These are phyloP conservation scores for Backusella westeae DNA, from an alignment of 192 early-diverging fungal genomes.

Conservation along the genomic window DNA sequence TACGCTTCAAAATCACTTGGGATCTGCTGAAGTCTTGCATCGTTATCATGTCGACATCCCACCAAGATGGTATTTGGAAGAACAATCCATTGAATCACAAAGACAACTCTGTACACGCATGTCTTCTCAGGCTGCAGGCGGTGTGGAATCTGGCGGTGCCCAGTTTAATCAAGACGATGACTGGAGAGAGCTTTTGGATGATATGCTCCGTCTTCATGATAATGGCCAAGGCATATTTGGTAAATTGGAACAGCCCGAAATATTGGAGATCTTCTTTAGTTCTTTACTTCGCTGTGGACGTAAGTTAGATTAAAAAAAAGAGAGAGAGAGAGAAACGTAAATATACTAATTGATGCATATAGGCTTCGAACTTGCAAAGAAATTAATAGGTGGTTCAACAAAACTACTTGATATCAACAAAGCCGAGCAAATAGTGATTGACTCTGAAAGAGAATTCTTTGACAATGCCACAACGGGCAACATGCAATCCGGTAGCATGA, in stretches of 20 bases:
- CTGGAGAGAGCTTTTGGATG: constrained; percentile 61
- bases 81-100: constrained; percentile 49
- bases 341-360: background rate
- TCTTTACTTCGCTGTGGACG: constrained; percentile 60
- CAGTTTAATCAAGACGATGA: constrained; percentile 62
- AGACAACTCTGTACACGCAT: constrained; percentile 60
- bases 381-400: constrained; percentile 47
- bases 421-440: constrained; percentile 63
- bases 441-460: constrained; percentile 68
- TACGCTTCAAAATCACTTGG: constrained; percentile 58
- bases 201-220: constrained; percentile 58
- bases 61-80: constrained; percentile 54
- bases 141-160: constrained; percentile 48
- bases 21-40: constrained; percentile 56
- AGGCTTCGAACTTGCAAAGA: constrained; percentile 54
- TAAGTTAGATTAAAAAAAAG: constrained; percentile 29
- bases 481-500: constrained; percentile 63
- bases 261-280: constrained; percentile 58
- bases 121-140: constrained; percentile 49
- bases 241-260: constrained; percentile 50
- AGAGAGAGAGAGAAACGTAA: background rate
- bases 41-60: constrained; percentile 57
- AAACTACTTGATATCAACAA: constrained; percentile 39
- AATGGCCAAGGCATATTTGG: constrained; percentile 52
- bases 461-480: constrained; percentile 73